phyloP scores from a whole-genome alignment of 164 flowering plant species.

The Paratinospora sagittata region DNA sequence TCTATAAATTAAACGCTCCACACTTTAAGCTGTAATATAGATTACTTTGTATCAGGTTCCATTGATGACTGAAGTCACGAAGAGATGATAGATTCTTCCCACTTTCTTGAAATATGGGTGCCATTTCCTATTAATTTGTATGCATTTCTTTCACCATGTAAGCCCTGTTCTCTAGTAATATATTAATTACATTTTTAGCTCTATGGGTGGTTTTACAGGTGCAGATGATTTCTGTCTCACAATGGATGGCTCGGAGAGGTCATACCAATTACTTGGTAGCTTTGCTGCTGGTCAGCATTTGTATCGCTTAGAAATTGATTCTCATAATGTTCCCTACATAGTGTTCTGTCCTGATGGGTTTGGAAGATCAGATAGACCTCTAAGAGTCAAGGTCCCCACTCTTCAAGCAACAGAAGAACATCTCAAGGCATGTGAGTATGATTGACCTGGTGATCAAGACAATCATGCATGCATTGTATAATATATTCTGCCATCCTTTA shows the following conservation, averaged over 20 bases:
- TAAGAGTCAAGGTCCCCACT: constrained; percentile 58
- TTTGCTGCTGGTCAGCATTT: constrained; percentile 68
- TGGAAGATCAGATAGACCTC: constrained; percentile 19
- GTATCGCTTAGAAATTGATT: constrained; percentile 38
- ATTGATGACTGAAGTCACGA: no score
- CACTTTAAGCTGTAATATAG: no score
- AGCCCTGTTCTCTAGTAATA: no score
- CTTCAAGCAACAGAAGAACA: constrained; percentile 53
- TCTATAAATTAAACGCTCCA: no score
- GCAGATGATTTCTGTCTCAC: constrained; percentile 61
- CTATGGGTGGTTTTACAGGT: constrained; percentile 28
- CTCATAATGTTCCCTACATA: constrained; percentile 27
- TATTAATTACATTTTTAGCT: no score
- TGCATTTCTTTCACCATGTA: no score
- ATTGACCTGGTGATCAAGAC: background rate
- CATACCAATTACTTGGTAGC: constrained; percentile 79
- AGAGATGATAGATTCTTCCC: no score
- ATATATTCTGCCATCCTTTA: background rate
- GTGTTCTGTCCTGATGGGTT: constrained; percentile 42
- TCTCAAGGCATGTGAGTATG: constrained; percentile 32
- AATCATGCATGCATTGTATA: background rate
- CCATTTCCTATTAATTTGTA: no score
- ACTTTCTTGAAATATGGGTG: no score
- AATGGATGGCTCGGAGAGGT: constrained; percentile 79
- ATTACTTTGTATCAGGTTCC: no score